These are phyloP conservation scores for Rhizopogon salebrosus DNA, from an alignment of 768 basidiomycete genomes.

Conservation along the genomic window DNA sequence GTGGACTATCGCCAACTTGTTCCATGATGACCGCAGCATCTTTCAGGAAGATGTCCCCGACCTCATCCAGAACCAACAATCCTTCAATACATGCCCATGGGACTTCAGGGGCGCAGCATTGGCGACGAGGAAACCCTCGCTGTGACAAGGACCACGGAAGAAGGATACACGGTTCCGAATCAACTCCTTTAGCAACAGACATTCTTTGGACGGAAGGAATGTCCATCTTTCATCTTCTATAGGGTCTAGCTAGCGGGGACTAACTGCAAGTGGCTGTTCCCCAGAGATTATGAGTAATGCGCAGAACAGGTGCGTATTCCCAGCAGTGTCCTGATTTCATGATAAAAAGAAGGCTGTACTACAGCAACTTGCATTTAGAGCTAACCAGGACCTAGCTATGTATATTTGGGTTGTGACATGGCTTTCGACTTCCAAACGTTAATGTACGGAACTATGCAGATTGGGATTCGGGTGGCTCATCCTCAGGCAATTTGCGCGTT, in stretches of 20 bases:
- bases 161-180: not conserved
- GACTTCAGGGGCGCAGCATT: not conserved
- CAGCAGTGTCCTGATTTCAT: not conserved
- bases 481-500: slow-evolving; percentile 35
- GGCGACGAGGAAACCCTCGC: not conserved
- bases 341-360: not conserved
- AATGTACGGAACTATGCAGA: slow-evolving; percentile 21
- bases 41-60: not conserved
- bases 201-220: not conserved
- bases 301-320: not conserved
- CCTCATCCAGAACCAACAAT: not conserved
- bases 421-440: not conserved
- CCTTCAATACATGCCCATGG: not conserved
- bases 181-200: not conserved
- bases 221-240: too few species aligned
- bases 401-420: not conserved
- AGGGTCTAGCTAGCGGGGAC: too few species aligned
- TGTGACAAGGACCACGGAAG: not conserved
- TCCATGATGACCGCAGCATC: too few species aligned
- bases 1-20: too few species aligned
- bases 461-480: slow-evolving; percentile 58
- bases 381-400: too few species aligned
- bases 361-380: slow-evolving; percentile 43
- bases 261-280: not conserved
- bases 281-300: not conserved